phyloP scores from a whole-genome alignment of 2,329 filamentous ascomycete species.

The Alternaria rosae region DNA sequence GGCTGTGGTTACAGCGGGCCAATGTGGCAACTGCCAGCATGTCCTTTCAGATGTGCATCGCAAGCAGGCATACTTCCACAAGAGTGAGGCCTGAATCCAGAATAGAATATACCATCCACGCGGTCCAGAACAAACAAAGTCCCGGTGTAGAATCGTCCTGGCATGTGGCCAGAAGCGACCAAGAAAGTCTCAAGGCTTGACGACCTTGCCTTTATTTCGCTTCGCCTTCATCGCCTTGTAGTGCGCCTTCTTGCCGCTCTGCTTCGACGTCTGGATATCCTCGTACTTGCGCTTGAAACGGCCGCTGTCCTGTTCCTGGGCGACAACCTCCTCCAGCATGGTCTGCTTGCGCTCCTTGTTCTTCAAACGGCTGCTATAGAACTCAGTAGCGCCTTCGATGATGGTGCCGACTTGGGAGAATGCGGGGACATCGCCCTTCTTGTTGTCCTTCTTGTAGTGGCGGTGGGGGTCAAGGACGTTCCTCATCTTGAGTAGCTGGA shows the following conservation, averaged over 20 bases:
- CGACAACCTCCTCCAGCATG: conserved; percentile 83
- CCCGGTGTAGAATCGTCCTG: background rate
- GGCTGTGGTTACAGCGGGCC: background rate
- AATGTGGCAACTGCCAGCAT: background rate
- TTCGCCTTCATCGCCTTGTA: conserved; percentile 80
- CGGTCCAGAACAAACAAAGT: background rate
- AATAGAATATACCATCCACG: background rate
- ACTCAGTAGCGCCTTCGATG: conserved; percentile 87
- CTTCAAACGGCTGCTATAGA: conserved; percentile 78
- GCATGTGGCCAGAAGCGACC: background rate
- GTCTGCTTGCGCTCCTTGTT: conserved; percentile 89
- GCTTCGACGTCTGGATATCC: conserved; percentile 82
- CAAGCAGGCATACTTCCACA: background rate
- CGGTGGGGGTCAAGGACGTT: conserved; percentile 86
- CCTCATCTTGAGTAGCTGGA: conserved; percentile 89
- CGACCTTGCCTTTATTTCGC: conserved; percentile 53
- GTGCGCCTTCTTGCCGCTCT: conserved; percentile 85
- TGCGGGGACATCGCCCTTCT: conserved; percentile 74
- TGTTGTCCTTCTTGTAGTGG: conserved; percentile 86
- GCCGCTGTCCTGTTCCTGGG: conserved; percentile 67
- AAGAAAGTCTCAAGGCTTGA: conserved; percentile 41
- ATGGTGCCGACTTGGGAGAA: conserved; percentile 91
- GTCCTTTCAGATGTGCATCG: background rate
- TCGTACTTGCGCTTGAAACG: conserved; percentile 89
- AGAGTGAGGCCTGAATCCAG: background rate